These are phyloP conservation scores for Paraphoma chrysanthemicola DNA, from an alignment of 2,329 filamentous ascomycete species.

Conservation along the genomic window DNA sequence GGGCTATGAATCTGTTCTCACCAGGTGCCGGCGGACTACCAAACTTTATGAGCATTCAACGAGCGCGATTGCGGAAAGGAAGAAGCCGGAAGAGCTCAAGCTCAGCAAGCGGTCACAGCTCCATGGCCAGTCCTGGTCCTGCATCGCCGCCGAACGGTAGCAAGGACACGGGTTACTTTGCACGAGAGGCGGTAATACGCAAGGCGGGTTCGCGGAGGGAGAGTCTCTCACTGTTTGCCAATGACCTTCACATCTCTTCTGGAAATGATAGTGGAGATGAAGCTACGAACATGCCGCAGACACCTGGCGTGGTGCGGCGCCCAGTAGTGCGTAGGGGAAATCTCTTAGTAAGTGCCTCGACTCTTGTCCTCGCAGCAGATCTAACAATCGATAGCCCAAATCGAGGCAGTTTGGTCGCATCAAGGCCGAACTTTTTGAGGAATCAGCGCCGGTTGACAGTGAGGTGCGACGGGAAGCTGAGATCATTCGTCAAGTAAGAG, in stretches of 20 bases:
- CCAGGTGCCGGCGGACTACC: conserved; percentile 65
- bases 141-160: conserved; percentile 77
- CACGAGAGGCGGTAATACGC: conserved; percentile 56
- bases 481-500: conserved; percentile 92
- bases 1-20: conserved; percentile 67
- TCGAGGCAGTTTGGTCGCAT: conserved; percentile 96
- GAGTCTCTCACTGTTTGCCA: conserved; percentile 88
- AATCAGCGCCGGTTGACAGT: conserved; percentile 83
- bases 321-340: conserved; percentile 88
- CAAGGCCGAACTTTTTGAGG: conserved; percentile 85
- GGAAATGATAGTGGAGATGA: conserved; percentile 82
- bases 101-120: conserved; percentile 74
- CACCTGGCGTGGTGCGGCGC: conserved; percentile 79
- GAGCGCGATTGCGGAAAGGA: conserved; percentile 64
- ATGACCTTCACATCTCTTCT: conserved; percentile 81
- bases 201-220: conserved; percentile 72
- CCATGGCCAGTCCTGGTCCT: conserved; percentile 71
- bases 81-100: conserved; percentile 71
- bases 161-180: conserved; percentile 62
- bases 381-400: conserved; percentile 72
- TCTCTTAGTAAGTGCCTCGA: conserved; percentile 70
- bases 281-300: conserved; percentile 56
- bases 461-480: conserved; percentile 92
- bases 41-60: conserved; percentile 81
- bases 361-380: background rate